These are phyloP conservation scores for Phenoliferia sp. DNA, from an alignment of 1,284 basidiomycete species.

Conservation along the genomic window DNA sequence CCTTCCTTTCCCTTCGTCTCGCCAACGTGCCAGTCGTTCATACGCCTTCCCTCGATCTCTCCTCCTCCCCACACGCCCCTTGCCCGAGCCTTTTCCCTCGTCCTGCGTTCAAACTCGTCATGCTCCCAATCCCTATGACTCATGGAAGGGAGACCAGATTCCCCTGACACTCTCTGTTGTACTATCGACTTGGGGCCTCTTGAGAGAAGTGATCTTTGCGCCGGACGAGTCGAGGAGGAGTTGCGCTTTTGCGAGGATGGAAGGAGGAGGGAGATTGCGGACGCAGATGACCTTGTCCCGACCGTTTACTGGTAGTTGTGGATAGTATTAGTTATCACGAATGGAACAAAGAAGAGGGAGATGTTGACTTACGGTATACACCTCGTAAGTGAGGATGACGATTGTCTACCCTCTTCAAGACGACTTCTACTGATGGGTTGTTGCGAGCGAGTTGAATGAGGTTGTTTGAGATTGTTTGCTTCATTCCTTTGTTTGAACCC, in stretches of 20 bases:
- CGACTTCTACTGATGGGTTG: constrained; percentile 47
- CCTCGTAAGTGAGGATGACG: constrained; percentile 45
- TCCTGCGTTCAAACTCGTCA: too few relatives aligned
- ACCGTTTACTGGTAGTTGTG: constrained; percentile 43
- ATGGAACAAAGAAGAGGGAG: neutral
- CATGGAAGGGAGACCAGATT: constrained; percentile 55
- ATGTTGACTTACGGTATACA: constrained; percentile 44
- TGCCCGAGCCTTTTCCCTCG: too few relatives aligned
- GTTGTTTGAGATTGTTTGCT: constrained; percentile 54
- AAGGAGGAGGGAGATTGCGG: constrained; percentile 42
- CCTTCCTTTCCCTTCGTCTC: too few relatives aligned
- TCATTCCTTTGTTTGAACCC: constrained; percentile 65
- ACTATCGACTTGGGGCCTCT: constrained; percentile 65
- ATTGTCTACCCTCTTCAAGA: constrained; percentile 43
- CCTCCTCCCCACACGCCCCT: too few relatives aligned
- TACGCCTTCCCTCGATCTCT: too few relatives aligned
- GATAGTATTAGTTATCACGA: neutral
- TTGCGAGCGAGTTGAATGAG: constrained; percentile 39
- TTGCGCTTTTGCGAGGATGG: constrained; percentile 49
- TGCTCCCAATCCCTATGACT: too few relatives aligned
- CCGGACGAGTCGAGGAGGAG: constrained; percentile 80
- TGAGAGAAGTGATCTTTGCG: constrained; percentile 70
- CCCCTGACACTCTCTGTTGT: constrained; percentile 71
- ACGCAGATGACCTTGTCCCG: constrained; percentile 50
- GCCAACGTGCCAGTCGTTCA: too few relatives aligned